A percentile compares a stretch with the other conserved stretches of the same genome.
These are phyloP conservation scores for Grosmannia clavigera DNA, from an alignment of 2,329 filamentous ascomycete genomes.

Conservation along the genomic window DNA sequence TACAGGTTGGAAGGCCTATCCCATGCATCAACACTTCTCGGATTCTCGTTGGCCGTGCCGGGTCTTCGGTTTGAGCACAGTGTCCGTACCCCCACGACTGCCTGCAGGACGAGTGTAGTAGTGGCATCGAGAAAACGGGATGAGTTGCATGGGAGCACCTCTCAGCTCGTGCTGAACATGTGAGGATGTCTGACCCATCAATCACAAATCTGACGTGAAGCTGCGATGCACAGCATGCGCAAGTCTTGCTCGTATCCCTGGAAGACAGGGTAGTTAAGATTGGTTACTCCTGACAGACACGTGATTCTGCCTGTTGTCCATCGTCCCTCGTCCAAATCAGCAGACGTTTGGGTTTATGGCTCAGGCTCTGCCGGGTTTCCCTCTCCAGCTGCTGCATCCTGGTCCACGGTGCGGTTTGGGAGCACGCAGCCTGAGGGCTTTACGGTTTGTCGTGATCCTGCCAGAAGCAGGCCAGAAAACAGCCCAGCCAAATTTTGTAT, in stretches of 20 bases:
- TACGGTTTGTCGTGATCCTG: not conserved
- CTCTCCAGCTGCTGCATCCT: not conserved
- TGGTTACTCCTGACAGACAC: not conserved
- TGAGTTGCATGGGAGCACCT: not conserved
- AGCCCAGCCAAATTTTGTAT: not conserved
- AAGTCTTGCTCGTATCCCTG: not conserved
- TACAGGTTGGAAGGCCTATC: not conserved
- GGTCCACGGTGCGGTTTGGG: not conserved
- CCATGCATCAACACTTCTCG: too few relatives aligned
- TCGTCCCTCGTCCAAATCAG: not conserved
- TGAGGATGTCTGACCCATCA: not conserved
- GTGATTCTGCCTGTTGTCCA: not conserved
- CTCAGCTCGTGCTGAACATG: not conserved
- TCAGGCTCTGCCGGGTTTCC: not conserved
- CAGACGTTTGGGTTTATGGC: not conserved
- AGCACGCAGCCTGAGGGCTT: not conserved
- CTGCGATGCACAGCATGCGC: not conserved
- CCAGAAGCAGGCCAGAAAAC: not conserved
- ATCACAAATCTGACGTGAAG: not conserved
- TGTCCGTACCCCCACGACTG: too few relatives aligned
- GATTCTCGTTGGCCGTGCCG: too few relatives aligned
- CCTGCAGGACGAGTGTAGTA: too few relatives aligned
- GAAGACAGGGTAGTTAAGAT: not conserved
- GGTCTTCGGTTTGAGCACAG: too few relatives aligned
- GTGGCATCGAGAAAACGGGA: too few relatives aligned